Evolutionary conservation across 495 filamentous ascomycete species (phyloP), one percentile per base, ranked within the genome.

Genomic region (Aspergillus leporis): DNA sequence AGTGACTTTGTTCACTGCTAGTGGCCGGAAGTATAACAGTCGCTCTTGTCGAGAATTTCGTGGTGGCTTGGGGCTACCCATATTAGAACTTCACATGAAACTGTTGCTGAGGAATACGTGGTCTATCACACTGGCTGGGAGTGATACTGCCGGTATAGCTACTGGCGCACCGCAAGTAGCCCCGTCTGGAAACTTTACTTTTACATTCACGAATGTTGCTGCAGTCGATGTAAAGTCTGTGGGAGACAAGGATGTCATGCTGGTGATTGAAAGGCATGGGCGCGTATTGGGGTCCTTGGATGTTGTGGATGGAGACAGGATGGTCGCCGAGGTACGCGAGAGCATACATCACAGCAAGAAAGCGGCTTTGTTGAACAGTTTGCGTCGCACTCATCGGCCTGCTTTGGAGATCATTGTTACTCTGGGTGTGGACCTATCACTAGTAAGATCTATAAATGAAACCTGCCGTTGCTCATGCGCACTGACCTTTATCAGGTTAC

Each of bases 21-120:
- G 34, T 14, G 52, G 52, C 12, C 52, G 52, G 18, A 41, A 45
- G 25, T 55, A 41, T 36, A 60, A 55, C 31, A 47, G 65, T 43
- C 61, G 66, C 23, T 45, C 64, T 8, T 69, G 66, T 55, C 66
- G 69, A 0, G 68, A 69, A 21, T 65, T 71, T 36, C 66, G 65
- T 38, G 68, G 69, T 36, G 57, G 62, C n/a, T 65, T 64, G 14
- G 68, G 68, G 12, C 54, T 71, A 1, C 66, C 68, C 5, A 49
- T 69, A 1, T 71, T 56, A 43, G 54, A 56, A 23, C 28, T 56
- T 30, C 43, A 56, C 10, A 43, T 43, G 19, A 25, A 34, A 9
- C 0, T 36, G 6, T 49, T 43, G n/a, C 30, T 56, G 16, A 43
- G 54, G 3, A 30, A 49, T 21, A 10, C 32, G 23, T 56, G 54